Percentiles rank a stretch among this genome's conserved stretches.
Conservation (phyloP, 805 yeast species). For the Clavispora santaluciae region DNA sequence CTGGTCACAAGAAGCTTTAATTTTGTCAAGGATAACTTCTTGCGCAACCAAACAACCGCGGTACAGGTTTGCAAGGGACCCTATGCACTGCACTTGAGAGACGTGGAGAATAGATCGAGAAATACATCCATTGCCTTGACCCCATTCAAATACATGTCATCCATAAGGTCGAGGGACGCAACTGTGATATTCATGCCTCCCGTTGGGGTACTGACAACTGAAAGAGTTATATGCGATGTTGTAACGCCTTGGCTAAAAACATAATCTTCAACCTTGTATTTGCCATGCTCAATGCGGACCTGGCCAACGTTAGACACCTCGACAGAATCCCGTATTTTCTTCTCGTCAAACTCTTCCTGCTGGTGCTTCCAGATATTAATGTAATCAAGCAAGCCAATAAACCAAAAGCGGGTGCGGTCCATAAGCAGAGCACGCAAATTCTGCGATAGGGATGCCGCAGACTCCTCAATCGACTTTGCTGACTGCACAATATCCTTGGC, state of each 20-base stretch:
- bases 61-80: no score
- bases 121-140: not conserved
- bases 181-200: constrained; percentile 12
- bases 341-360: not conserved
- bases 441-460: constrained; percentile 1
- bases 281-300: constrained; percentile 1
- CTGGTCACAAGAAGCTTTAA: no score
- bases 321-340: constrained; percentile 5
- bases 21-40: no score
- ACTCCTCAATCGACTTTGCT: not conserved
- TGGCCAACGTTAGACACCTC: constrained; percentile 14
- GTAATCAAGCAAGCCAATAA: constrained; percentile 5
- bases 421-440: constrained; percentile 2
- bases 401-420: constrained; percentile 4
- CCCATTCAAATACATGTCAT: not conserved
- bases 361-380: constrained; percentile 8
- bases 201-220: constrained; percentile 8
- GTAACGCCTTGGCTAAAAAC: constrained; percentile 12
- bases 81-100: not conserved
- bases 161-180: constrained; percentile 7
- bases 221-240: constrained; percentile 7
- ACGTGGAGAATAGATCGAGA: not conserved
- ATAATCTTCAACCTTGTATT: constrained; percentile 7
- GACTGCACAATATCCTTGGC: constrained; percentile 1
- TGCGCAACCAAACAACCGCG: not conserved